Evolutionary conservation across 768 basidiomycete genomes (phyloP), one percentile per base, ranked within the genome.

Genomic region (Mycena metata): DNA sequence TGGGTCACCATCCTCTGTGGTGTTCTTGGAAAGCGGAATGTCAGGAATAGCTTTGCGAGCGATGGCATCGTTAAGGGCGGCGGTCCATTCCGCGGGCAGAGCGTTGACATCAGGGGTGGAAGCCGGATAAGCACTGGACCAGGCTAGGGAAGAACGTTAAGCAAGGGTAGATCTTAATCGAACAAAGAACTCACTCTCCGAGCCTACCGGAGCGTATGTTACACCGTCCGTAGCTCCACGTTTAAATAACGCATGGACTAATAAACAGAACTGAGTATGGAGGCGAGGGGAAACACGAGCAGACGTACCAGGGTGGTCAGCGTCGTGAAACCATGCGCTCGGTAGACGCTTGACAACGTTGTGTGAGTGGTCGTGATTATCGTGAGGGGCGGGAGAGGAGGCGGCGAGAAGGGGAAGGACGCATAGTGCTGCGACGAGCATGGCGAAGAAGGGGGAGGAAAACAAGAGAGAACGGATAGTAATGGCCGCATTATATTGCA

Each of bases 41-140:
- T 88, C 76, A 0, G 96, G 96, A 60, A 97, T 92, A 70, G 86
- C 87, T 36, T 93, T 91, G 7, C 90, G 87, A 1, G 83, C 74
- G 19, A 90, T 82, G n/a, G 91, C 93, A 19, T 81, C 83, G 56
- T 87, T 83, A 69, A 96, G 83, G 8, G 94, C 69, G 2, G 50
- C 41, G 30, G 50, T 23, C 69, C 69, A 69, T 19, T 47, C 64
- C 15, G 64, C 59, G 6, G 64, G 69, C 15, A 69, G 21, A 16
- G n/a, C 15, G 5, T 23, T 64, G 12, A 49, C 26, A 33, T 69
- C 59, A n/a, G 58, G 67, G 1, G 45, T 45, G 2, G 21, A 24
- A 23, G 50, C 21, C 2, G 69, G 69, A 24, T 61, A 66, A 2
- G 35, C 59, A 0, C 9, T 15, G 15, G 45, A 24, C 68, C 68